Base-by-base conservation (phyloP, 768 basidiomycete species). In the Vararia minispora region DNA sequence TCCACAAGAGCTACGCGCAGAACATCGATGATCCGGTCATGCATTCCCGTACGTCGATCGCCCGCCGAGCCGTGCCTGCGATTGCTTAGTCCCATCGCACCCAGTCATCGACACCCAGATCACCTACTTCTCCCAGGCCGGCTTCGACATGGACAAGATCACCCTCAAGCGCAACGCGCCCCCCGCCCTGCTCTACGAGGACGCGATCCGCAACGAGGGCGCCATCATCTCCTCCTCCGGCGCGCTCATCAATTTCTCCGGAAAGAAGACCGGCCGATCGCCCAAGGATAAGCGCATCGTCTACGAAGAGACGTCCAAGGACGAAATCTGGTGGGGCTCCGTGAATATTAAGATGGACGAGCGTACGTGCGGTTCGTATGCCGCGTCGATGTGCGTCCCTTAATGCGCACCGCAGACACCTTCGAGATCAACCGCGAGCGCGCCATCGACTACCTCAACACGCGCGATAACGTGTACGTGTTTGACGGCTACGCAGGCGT, bases 231-330 rank as follows among this genome's bases (percentile, higher is more conserved):
- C 95, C 39, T 79, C 86, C 22, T 86, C 80, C 5, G 95, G 95
- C 37, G 91, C 95, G 14, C 69, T 99, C 53, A 99, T 99, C 79
- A 99, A 99, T 74, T 99, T 98, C 55, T 95, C 91, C 8, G 95
- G 95, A 21, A 98, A 97, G 73, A 99, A 99, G 72, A 98, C 95
- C 2, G 95, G 95, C 40, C 75, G 95, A 34, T 83, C 79, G 50
- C 95, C 95, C 37, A 99, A 98, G 60, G 95, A 99, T 76, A 99
- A 98, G 75, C 91, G 95, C 45, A 97, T 99, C 55, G 95, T 99
- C 54, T 98, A 71, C 58, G 95, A 99, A 61, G 92, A 98, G 51
- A 83, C 87, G 37, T 82, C 78, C 64, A 95, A 90, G 63, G 90
- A 97, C 56, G 77, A 97, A 46, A 83, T 99, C 59, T 99, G 95